These are phyloP conservation scores for Aspergillus versicolor DNA, from an alignment of 2,329 filamentous ascomycete species.

Conservation along the genomic window DNA sequence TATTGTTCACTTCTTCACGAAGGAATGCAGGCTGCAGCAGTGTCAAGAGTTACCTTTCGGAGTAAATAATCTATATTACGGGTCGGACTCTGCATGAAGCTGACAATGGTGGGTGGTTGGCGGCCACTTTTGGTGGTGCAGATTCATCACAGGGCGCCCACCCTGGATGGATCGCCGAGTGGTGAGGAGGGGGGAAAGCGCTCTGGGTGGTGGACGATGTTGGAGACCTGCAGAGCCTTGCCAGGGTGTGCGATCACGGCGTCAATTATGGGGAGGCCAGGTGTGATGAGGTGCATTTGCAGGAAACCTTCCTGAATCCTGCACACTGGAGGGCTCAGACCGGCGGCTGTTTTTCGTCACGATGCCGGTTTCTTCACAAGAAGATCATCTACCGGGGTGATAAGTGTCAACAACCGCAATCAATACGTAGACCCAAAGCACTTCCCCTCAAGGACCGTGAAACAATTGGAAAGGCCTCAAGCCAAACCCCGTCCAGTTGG, in stretches of 20 bases:
- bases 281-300: constrained; percentile 17
- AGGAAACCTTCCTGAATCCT: constrained; percentile 15
- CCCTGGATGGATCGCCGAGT: neutral
- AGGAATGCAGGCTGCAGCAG: neutral
- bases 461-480: neutral
- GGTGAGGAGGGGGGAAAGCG: neutral
- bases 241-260: constrained; percentile 15
- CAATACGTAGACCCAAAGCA: neutral
- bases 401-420: neutral
- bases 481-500: neutral
- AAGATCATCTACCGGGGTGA: neutral
- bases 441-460: neutral
- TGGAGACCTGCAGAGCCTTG: neutral
- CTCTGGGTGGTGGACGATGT: constrained; percentile 3
- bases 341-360: constrained; percentile 5
- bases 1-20: neutral
- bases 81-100: constrained; percentile 3
- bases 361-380: neutral
- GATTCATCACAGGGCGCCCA: constrained; percentile 1
- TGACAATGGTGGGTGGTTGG: neutral
- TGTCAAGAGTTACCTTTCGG: neutral
- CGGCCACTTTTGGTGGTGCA: neutral
- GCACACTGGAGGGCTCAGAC: constrained; percentile 3
- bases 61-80: neutral
- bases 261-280: constrained; percentile 11